Evolutionary conservation across 257 asterid species (phyloP).

Genomic region (Avicennia marina): DNA sequence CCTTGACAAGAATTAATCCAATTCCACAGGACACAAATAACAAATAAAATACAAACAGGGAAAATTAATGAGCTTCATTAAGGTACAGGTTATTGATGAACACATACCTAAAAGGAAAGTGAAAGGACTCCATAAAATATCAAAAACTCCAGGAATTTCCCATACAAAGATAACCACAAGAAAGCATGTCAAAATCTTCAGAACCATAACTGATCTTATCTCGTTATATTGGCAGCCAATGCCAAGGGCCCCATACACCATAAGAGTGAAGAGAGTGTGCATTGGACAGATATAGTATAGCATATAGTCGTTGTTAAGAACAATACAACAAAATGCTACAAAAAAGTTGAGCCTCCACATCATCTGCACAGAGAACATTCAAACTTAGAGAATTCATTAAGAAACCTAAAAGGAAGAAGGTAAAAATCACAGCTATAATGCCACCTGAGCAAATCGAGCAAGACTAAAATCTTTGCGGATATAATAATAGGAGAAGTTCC

Average conservation of each 20-base stretch:
- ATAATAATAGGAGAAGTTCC: conserved; percentile 95
- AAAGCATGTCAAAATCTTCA: conserved; percentile 68
- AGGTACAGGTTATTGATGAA: conserved; percentile 13
- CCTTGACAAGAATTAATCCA: too few relatives aligned
- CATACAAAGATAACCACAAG: conserved; percentile 82
- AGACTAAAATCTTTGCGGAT: conserved; percentile 87
- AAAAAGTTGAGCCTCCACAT: conserved; percentile 99
- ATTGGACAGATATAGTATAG: conserved; percentile 95
- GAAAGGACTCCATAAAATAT: conserved; percentile 78
- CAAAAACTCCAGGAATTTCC: conserved; percentile 97
- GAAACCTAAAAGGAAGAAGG: not conserved
- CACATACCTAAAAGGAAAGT: conserved; percentile 70
- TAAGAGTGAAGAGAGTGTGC: conserved; percentile 95
- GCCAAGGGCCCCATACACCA: conserved; percentile 99
- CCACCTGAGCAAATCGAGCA: conserved; percentile 96
- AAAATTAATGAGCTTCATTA: conserved; percentile 2
- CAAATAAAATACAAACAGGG: not conserved
- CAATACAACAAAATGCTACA: conserved; percentile 84
- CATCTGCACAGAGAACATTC: conserved; percentile 68
- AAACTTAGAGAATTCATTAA: conserved; percentile 16
- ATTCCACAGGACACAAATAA: conserved; percentile 1
- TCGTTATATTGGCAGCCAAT: conserved; percentile 88
- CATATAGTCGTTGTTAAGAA: conserved; percentile 89
- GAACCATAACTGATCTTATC: conserved; percentile 73
- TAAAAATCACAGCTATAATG: not conserved